Conservation (phyloP, 2,329 filamentous ascomycete species). For the Zymoseptoria passerinii region DNA sequence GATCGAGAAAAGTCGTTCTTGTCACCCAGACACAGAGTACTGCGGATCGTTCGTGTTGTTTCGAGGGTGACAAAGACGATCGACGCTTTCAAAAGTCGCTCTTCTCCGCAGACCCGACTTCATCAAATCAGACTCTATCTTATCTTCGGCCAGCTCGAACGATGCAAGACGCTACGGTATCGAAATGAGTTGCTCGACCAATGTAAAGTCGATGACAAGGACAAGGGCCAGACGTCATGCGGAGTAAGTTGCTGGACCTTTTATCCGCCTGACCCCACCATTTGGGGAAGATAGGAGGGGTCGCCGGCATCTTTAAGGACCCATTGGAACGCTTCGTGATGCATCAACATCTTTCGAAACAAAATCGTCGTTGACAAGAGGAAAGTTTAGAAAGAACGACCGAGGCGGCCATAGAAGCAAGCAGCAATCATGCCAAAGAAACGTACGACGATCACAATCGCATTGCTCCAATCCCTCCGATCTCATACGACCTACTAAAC, state of each 20-base stretch:
- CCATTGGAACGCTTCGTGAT: background rate
- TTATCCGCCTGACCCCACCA: background rate
- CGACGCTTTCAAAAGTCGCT: too few relatives aligned
- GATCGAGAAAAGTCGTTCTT: background rate
- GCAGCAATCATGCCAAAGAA: background rate
- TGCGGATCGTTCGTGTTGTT: too few relatives aligned
- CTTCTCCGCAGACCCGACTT: too few relatives aligned
- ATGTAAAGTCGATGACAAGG: background rate
- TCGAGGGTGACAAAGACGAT: too few relatives aligned
- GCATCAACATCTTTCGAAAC: background rate
- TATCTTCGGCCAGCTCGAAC: background rate
- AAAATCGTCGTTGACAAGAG: background rate
- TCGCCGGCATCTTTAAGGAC: background rate
- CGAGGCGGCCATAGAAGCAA: background rate
- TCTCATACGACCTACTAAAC: background rate
- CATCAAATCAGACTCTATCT: background rate
- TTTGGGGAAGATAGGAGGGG: background rate
- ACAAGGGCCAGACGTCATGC: background rate
- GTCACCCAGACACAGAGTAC: background rate
- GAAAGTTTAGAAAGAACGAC: background rate
- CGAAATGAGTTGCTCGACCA: background rate
- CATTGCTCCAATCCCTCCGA: background rate
- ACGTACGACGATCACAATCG: background rate
- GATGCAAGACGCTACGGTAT: background rate
- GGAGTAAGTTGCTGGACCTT: background rate